Base-by-base conservation (phyloP, 75 land plant genomes). In the Cryptomeria japonica region DNA sequence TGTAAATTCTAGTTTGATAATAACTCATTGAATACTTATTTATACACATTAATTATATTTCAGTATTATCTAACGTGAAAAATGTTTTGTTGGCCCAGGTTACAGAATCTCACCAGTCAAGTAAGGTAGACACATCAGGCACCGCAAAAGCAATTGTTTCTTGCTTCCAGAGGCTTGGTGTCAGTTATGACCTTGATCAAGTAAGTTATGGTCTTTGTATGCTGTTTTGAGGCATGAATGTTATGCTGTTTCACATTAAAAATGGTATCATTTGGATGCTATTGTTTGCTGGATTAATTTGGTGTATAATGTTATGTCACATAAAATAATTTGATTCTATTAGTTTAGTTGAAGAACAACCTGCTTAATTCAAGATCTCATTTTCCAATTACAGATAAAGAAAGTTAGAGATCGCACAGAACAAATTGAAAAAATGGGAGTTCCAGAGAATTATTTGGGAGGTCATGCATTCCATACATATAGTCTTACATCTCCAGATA, bases 401-500 rank as follows among this genome's bases (percentile, higher is more conserved):
- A 87, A 88, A 90, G 91, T 98, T 16, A 92, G 99, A 68, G 97
- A 97, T 82, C 95, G 95, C 12, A 88, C 90, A 56, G 87, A 83
- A 89, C 99, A 98, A 90, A 44, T 96, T 58, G 91, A 93, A 25
- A 92, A 91, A 88, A 95, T 98, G 89, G 96, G 97, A 86, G 99
- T 98, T 36, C 99, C 99, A 18, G 95, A 95, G 87, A 95, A 97
- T 87, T 87, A 96, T 90, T 85, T 98, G 38, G 70, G 87, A 87
- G 99, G 97, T 64, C 99, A 98, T 95, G 99, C 99, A 85, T 98
- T 96, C 85, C 99, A 98, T 88, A 91, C 95, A 80, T 98, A 98
- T 86, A 90, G 87, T 86, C 86, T 98, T 16, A 90, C 93, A 31
- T 97, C 99, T 68, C 96, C 99, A 46, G 99, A 98, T 91, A 73